Evolutionary conservation across 2,329 filamentous ascomycete genomes (phyloP).

Genomic region (Pseudogymnoascus sp.): DNA sequence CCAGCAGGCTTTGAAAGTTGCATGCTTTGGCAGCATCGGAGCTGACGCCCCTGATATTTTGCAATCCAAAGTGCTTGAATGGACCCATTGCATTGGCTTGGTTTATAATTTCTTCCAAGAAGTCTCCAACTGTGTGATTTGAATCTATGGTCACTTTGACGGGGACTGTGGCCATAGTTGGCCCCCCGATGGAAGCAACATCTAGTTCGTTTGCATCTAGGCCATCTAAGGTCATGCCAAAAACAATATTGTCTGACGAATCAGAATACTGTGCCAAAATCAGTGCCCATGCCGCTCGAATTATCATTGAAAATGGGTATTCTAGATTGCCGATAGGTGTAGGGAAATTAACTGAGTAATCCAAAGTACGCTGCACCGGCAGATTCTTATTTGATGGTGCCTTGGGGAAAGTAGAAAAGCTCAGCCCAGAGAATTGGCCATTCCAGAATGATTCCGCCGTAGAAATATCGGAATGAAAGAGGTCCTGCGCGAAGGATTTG

Average conservation of each 20-base stretch:
- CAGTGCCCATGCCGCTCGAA: conserved; percentile 36
- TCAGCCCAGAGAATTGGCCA: background rate
- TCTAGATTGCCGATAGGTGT: background rate
- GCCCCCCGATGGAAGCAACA: conserved; percentile 31
- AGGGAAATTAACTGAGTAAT: background rate
- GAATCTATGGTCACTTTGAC: conserved; percentile 30
- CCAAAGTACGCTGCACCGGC: background rate
- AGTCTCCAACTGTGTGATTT: conserved; percentile 30
- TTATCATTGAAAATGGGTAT: conserved; percentile 27
- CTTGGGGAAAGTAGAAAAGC: background rate
- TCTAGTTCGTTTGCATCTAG: conserved; percentile 32
- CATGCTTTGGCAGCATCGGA: conserved; percentile 33
- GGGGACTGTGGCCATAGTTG: conserved; percentile 37
- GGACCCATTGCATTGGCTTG: conserved; percentile 41
- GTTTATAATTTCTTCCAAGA: conserved; percentile 39
- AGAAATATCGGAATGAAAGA: background rate
- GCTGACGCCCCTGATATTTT: conserved; percentile 36
- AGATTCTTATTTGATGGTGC: background rate
- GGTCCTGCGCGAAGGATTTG: background rate
- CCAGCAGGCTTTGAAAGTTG: conserved; percentile 34
- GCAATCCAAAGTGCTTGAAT: conserved; percentile 40
- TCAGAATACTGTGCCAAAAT: conserved; percentile 32
- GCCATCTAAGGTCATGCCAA: conserved; percentile 36
- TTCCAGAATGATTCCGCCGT: background rate
- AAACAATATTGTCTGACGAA: conserved; percentile 31